Evolutionary conservation across 345 rosid species (phyloP).

Genomic region (Erucastrum elatum): DNA sequence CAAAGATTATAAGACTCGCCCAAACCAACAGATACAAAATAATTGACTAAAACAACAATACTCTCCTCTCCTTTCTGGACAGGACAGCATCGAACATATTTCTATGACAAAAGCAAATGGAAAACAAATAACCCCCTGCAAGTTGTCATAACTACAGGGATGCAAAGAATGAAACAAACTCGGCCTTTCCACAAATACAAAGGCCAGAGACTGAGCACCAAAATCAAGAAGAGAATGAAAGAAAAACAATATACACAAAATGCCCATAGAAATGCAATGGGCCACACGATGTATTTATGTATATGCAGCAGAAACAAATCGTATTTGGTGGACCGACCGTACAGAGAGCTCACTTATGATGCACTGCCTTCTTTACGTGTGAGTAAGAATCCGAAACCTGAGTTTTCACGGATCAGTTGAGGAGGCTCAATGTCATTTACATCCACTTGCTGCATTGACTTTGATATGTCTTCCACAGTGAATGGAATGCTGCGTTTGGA

Average conservation of each 20-base stretch:
- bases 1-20: neutral
- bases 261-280: neutral
- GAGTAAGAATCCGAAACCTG: constrained; percentile 88
- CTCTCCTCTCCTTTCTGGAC: constrained; percentile 35
- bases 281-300: constrained; percentile 31
- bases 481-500: constrained; percentile 81
- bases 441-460: constrained; percentile 87
- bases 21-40: constrained; percentile 22
- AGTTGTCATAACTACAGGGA: constrained; percentile 43
- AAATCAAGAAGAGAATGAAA: constrained; percentile 30
- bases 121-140: constrained; percentile 39
- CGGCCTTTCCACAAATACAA: constrained; percentile 39
- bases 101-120: constrained; percentile 35
- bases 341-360: constrained; percentile 8
- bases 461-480: constrained; percentile 96
- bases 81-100: constrained; percentile 36
- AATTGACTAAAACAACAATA: constrained; percentile 18
- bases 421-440: constrained; percentile 89
- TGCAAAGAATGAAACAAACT: constrained; percentile 39
- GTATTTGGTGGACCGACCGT: constrained; percentile 10
- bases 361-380: constrained; percentile 61
- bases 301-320: constrained; percentile 14
- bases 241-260: constrained; percentile 31
- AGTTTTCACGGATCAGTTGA: constrained; percentile 76
- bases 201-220: constrained; percentile 35